Base-by-base conservation (phyloP, 1,284 basidiomycete genomes). In the Ganoderma meredithae region DNA sequence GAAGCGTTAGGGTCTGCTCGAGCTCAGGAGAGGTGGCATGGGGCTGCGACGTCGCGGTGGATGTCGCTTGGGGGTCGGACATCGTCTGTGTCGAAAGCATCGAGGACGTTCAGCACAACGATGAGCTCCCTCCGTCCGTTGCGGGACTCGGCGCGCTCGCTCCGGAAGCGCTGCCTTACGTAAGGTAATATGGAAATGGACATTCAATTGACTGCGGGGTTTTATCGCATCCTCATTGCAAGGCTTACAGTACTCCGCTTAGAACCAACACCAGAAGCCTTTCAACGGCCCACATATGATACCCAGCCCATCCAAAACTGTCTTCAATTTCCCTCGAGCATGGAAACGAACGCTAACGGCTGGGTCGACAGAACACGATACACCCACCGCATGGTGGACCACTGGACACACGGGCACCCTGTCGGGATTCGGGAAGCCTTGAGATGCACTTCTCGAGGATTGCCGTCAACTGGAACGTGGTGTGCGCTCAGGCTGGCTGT, bases 1-100 rank as follows among this genome's bases (percentile, higher is more conserved):
- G 84, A 65, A 93, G 82, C 0, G 89, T 76, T 4, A 97, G 85
- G 0, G 91, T 96, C 70, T 91, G 87, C 76, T 96, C 95, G 66
- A 92, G 84, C 74, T 92, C 90, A 27, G 92, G 90, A 7, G 92
- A 86, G 74, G 89, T 86, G 66, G 69, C 62, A 71, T 59, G n/a
- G 66, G 72, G 56, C 1, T 65, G 69, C 39, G 75, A 59, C 8
- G 71, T 33, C 27, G 72, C 39, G 3, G 68, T 62, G 4, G 68
- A 44, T n/a, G 69, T 31, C 49, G 69, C 65, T 22, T 67, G 67
- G 17, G 65, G 55, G 40, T 71, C 70, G 36, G 70, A 33, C 70
- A 71, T 73, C 25, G 72, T 60, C 27, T 72, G 71, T 8, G 69
- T 66, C 33, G 71, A 69, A 55, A 72, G 71, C 71, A 72, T 72